Evolutionary conservation across 1,139 yeast species (phyloP).

Genomic region (Zygosaccharomyces sapae): DNA sequence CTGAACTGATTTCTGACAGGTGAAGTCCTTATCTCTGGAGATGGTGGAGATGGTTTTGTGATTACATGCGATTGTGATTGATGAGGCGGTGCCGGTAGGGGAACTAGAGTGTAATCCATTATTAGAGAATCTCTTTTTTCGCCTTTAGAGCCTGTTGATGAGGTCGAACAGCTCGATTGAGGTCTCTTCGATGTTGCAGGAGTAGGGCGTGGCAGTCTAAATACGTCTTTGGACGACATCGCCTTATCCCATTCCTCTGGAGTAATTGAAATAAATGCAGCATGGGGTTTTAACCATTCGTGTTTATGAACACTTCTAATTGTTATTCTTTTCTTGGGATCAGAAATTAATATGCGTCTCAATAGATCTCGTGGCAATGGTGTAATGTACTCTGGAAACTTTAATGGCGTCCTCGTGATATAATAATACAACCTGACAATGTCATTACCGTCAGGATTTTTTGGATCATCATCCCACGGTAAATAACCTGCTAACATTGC

Average conservation of each 20-base stretch:
- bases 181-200: conserved; percentile 36
- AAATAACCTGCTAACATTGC: conserved; percentile 97
- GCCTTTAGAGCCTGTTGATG: conserved; percentile 32
- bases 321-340: conserved; percentile 69
- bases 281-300: conserved; percentile 82
- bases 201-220: conserved; percentile 39
- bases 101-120: conserved; percentile 30
- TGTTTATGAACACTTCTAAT: conserved; percentile 72
- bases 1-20: conserved; percentile 18
- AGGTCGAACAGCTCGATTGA: conserved; percentile 35
- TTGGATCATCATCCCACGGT: conserved; percentile 97
- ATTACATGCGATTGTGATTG: conserved; percentile 34
- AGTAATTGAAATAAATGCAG: conserved; percentile 72
- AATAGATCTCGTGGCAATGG: conserved; percentile 90
- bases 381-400: conserved; percentile 90
- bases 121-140: conserved; percentile 34
- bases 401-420: conserved; percentile 84
- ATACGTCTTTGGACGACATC: conserved; percentile 40
- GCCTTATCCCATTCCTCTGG: conserved; percentile 84
- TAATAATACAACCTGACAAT: conserved; percentile 87
- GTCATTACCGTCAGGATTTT: conserved; percentile 93
- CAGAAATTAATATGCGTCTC: conserved; percentile 69
- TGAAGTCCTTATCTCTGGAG: conserved; percentile 23
- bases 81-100: conserved; percentile 35
- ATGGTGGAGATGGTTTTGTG: conserved; percentile 31